These are phyloP conservation scores for Xenoacremonium recifei DNA, from an alignment of 2,329 filamentous ascomycete species.

Conservation along the genomic window DNA sequence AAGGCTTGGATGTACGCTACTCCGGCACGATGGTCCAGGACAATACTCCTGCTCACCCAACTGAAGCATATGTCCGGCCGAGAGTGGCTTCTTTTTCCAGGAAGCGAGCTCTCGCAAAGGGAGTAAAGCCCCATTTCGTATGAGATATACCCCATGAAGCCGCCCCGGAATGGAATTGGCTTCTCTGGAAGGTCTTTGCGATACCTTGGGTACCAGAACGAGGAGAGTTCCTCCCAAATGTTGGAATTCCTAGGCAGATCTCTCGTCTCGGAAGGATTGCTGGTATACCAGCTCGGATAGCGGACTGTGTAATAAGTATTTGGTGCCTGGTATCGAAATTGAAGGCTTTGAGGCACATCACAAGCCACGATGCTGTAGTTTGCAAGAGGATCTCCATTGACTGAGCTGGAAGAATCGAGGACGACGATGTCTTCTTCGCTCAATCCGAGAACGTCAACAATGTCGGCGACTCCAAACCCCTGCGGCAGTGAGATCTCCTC, in stretches of 20 bases:
- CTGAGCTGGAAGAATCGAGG: conserved; percentile 58
- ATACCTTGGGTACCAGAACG: conserved; percentile 37
- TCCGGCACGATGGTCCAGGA: conserved; percentile 68
- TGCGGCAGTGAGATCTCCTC: conserved; percentile 42
- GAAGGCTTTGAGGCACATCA: conserved; percentile 54
- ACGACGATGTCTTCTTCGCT: conserved; percentile 49
- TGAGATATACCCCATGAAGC: conserved; percentile 79
- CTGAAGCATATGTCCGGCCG: conserved; percentile 72
- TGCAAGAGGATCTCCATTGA: conserved; percentile 40
- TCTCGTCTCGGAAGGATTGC: conserved; percentile 9
- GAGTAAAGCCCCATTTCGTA: conserved; percentile 73
- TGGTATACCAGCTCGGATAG: conserved; percentile 14
- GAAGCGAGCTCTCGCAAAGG: conserved; percentile 28
- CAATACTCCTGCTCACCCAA: conserved; percentile 74
- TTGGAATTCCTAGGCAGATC: conserved; percentile 24
- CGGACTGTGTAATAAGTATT: conserved; percentile 36
- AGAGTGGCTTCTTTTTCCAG: conserved; percentile 31
- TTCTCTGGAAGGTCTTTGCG: conserved; percentile 2
- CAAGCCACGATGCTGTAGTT: conserved; percentile 74
- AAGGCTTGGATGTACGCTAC: conserved; percentile 61
- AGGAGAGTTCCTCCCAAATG: conserved; percentile 52
- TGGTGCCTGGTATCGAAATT: conserved; percentile 56
- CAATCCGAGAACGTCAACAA: conserved; percentile 50
- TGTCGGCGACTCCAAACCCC: conserved; percentile 49
- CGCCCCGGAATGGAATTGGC: conserved; percentile 68